Evolutionary conservation across 805 yeast genomes (phyloP), one percentile per base, ranked within the genome.

Genomic region (Yarrowia bubula): DNA sequence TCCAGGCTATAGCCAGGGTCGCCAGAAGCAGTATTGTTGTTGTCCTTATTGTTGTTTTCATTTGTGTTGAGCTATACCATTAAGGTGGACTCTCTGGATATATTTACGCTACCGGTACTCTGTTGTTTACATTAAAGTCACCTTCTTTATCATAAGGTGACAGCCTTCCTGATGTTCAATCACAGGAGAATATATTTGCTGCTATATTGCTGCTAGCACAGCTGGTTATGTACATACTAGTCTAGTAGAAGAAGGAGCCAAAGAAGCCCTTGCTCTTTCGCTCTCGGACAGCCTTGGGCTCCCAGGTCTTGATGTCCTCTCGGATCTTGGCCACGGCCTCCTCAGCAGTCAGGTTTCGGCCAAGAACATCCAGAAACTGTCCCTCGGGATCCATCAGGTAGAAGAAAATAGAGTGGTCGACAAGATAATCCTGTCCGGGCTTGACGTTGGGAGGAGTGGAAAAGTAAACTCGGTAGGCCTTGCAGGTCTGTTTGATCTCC

Each of bases 301-400:
- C 78, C 78, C 86, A 92, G 1, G 89, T 88, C 68, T 84, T 86
- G 47, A 91, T 82, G 70, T 90, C 92, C 67, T 85, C 85, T 70
- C 83, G 82, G 69, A 95, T 89, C 76, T 89, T 89, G 44, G 82
- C 85, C 14, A 86, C 87, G 32, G 96, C 97, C 67, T 87, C 86
- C 18, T 80, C 81, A 31, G 92, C 92, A 66, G 87, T 90, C 70
- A 87, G 90, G 72, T 93, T 93, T 75, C 96, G 86, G 64, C 99
- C 99, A 70, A 93, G 80, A 7, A 95, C 98, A 75, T 93, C 97
- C 57, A 93, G 89, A 73, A 91, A 95, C 73, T 90, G 86, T 55
- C 98, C 99, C 74, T 95, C 97, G n/a, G 97, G 92, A 75, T 95
- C 98, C 98, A 95, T 93, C 71, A 95, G 79, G 73, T 95, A 95